A percentile compares a stretch with the other conserved stretches of the same genome.
phyloP scores from a whole-genome alignment of 345 rosid genomes.

The Psidium friedrichsthalianum region DNA sequence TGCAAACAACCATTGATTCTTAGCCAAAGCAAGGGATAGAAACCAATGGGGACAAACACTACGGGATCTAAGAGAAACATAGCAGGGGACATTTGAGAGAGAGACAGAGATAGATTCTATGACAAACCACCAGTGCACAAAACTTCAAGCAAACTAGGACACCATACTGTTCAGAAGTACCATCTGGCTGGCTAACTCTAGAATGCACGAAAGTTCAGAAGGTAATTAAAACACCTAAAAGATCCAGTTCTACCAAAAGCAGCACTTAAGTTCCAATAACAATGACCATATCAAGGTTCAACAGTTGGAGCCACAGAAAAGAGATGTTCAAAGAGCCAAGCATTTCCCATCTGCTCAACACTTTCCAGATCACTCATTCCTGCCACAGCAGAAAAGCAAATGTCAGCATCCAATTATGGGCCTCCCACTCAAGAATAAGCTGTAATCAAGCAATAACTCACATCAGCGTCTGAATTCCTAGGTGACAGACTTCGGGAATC shows the following conservation, averaged over 20 bases:
- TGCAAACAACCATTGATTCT: background rate
- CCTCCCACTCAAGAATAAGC: background rate
- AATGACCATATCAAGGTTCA: background rate
- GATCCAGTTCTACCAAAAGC: constrained; percentile 1
- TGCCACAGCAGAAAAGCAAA: background rate
- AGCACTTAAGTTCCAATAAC: background rate
- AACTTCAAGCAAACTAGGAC: background rate
- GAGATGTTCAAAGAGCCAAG: background rate
- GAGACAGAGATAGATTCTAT: background rate
- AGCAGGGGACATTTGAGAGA: background rate
- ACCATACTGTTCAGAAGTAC: background rate
- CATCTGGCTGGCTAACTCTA: background rate
- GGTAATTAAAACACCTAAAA: background rate
- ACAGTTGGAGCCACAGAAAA: background rate
- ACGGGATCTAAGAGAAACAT: background rate
- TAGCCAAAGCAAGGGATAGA: background rate
- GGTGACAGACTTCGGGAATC: constrained; percentile 15
- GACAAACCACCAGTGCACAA: background rate
- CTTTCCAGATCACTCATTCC: background rate
- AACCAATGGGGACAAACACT: background rate
- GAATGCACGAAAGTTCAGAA: background rate
- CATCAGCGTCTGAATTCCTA: background rate
- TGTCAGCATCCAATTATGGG: background rate
- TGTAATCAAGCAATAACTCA: background rate
- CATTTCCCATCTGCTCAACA: background rate